Evolutionary conservation across 129 eudicot genomes (phyloP), one percentile per base, ranked within the genome.

Genomic region (Solidago caesia): DNA sequence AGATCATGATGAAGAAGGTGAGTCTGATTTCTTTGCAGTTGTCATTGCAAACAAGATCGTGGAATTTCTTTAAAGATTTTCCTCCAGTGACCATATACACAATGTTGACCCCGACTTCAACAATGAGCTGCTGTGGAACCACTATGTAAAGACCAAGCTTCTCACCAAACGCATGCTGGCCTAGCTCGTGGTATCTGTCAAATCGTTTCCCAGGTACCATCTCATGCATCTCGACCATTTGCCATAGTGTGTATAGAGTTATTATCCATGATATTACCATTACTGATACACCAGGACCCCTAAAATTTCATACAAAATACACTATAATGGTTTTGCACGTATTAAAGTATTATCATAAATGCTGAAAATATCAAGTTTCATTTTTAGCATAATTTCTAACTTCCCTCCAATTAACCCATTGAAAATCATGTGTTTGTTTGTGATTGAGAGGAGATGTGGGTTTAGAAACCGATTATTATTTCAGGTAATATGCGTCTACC

Each of bases 1-100:
- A 64, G 64, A 87, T 84, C 81, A 87, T 81, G 77, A 87, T 87
- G 82, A 84, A 87, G 52, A 60, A 87, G 41, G 82, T 52, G 67
- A 71, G 73, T 27, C 14, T 72, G 53, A 79, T 63, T 39, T 62
- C 72, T 79, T 73, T 79, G 73, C 82, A 72, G 15, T 52, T 79
- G 53, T 71, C 51, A 6, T 70, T 41, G 58, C 82, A 79, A 25
- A 79, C 39, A 4, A 71, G 42, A 53, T 79, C 72, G 8, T 79
- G 77, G 67, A 72, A 63, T 56, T 56, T 79, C 41, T 71, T 44
- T 26, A 79, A 64, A 3, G 82, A 79, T 52, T 72, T 79, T 11
- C 82, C 82, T 72, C 82, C 78, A 0, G 73, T 79, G 16, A 79
- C 82, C 82, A 79, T 72, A 44, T 79, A 72, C 59, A 79, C 78